phyloP scores from a whole-genome alignment of 2,329 filamentous ascomycete species.

The Stylonectria norvegica region DNA sequence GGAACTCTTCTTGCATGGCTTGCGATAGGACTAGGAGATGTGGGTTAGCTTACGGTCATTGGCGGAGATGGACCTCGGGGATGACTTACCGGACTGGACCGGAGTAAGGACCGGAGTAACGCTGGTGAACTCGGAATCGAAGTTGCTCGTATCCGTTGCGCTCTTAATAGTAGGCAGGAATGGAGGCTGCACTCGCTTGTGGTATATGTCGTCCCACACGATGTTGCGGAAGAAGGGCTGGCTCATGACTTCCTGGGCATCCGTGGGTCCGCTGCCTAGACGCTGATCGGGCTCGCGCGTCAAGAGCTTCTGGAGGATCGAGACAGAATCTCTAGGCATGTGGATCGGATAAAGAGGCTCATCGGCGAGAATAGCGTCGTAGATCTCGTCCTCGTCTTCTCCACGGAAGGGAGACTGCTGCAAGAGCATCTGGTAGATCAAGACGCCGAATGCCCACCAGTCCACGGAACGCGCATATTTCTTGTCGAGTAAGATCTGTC shows the following conservation, averaged over 20 bases:
- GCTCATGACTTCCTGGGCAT: slow-evolving; percentile 98
- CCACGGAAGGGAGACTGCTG: slow-evolving; percentile 98
- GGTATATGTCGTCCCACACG: slow-evolving; percentile 98
- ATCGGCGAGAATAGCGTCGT: slow-evolving; percentile 95
- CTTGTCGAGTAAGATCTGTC: slow-evolving; percentile 89
- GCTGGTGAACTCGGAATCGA: slow-evolving; percentile 97
- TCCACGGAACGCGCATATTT: slow-evolving; percentile 97
- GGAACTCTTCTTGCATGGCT: slow-evolving; percentile 99
- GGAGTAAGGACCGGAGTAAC: slow-evolving; percentile 96
- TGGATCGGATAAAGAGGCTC: slow-evolving; percentile 97
- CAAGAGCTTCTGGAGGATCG: slow-evolving; percentile 93
- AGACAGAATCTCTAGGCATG: slow-evolving; percentile 97
- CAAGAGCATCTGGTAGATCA: slow-evolving; percentile 99
- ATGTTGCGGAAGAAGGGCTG: slow-evolving; percentile 98
- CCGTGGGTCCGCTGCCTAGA: slow-evolving; percentile 89
- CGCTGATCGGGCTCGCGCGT: slow-evolving; percentile 92
- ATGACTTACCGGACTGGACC: slow-evolving; percentile 84
- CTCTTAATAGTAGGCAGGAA: slow-evolving; percentile 88
- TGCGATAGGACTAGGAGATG: slow-evolving; percentile 75
- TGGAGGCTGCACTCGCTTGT: slow-evolving; percentile 86
- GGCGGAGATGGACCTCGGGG: not conserved
- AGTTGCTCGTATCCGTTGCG: slow-evolving; percentile 98
- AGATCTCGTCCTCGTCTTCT: slow-evolving; percentile 98
- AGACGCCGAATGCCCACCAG: slow-evolving; percentile 98
- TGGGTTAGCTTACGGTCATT: slow-evolving; percentile 24